These are phyloP conservation scores for Cladosporium sp. DNA, from an alignment of 2,329 filamentous ascomycete genomes.

Conservation along the genomic window DNA sequence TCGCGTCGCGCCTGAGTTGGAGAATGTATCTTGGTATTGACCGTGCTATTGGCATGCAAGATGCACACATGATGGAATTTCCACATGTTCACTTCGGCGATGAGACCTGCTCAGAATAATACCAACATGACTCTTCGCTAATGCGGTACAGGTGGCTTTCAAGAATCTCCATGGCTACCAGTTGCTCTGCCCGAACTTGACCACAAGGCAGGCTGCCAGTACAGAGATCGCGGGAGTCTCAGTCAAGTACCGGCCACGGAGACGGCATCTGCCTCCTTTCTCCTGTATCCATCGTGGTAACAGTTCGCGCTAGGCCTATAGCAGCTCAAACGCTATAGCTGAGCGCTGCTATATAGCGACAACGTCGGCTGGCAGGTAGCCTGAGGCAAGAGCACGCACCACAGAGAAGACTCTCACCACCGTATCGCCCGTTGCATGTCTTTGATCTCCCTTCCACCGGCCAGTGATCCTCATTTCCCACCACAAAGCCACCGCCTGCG, in stretches of 20 bases:
- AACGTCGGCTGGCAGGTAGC: not conserved
- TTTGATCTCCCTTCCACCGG: not conserved
- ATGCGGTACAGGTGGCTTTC: not conserved
- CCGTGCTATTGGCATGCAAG: too few species aligned
- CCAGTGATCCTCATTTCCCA: conserved; percentile 7
- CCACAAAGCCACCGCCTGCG: not conserved
- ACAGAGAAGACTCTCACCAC: not conserved
- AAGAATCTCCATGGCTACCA: conserved; percentile 5
- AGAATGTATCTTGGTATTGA: too few species aligned
- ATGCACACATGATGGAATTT: too few species aligned
- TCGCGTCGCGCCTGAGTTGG: not conserved
- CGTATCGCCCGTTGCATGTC: conserved; percentile 4
- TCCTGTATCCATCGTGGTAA: not conserved
- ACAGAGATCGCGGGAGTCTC: not conserved
- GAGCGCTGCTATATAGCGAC: not conserved
- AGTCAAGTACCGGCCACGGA: not conserved
- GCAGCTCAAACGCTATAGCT: not conserved
- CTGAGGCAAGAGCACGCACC: not conserved
- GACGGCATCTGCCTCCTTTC: not conserved
- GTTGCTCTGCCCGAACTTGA: not conserved
- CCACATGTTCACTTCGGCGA: not conserved
- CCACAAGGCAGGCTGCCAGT: not conserved
- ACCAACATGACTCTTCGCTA: not conserved
- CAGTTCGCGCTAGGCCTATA: conserved; percentile 3
- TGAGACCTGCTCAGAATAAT: not conserved